phyloP scores from a whole-genome alignment of 805 yeast species.

The Pichia phayaonensis region DNA sequence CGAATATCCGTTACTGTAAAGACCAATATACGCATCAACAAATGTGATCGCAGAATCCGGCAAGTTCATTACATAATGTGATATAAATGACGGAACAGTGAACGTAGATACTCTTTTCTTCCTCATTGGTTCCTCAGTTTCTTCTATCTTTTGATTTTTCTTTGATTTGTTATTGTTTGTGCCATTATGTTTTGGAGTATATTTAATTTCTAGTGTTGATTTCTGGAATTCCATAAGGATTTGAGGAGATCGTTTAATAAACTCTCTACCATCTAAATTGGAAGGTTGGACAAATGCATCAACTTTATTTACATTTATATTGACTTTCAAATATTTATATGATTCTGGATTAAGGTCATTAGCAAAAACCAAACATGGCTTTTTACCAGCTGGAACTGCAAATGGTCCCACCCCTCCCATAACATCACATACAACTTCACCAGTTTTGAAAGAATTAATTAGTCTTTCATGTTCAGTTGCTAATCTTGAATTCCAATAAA shows the following conservation, averaged over 20 bases:
- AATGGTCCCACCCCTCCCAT: slow-evolving; percentile 99
- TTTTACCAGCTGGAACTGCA: slow-evolving; percentile 91
- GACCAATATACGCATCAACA: slow-evolving; percentile 67
- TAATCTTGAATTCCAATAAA: slow-evolving; percentile 94
- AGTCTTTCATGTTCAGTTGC: slow-evolving; percentile 90
- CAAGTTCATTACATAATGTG: slow-evolving; percentile 88
- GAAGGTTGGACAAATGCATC: slow-evolving; percentile 47
- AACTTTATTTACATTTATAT: slow-evolving; percentile 60
- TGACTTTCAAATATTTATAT: slow-evolving; percentile 57
- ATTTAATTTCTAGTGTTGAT: slow-evolving; percentile 31
- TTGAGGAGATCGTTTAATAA: slow-evolving; percentile 55
- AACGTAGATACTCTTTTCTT: slow-evolving; percentile 21
- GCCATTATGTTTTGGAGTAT: slow-evolving; percentile 26
- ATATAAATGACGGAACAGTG: slow-evolving; percentile 45
- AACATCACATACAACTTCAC: slow-evolving; percentile 84
- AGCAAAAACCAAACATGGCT: slow-evolving; percentile 71
- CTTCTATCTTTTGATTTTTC: slow-evolving; percentile 8
- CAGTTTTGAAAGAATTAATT: slow-evolving; percentile 48
- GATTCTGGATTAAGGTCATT: slow-evolving; percentile 92
- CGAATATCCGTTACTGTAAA: slow-evolving; percentile 39
- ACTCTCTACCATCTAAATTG: slow-evolving; percentile 77
- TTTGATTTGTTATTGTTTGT: slow-evolving; percentile 15
- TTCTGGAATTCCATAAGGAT: slow-evolving; percentile 41
- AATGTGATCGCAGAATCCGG: slow-evolving; percentile 91
- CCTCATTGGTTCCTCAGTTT: slow-evolving; percentile 14